Percentiles rank a stretch among this genome's conserved stretches.
Evolutionary conservation across 73 alveolate species (phyloP).

Genomic region (Paramecium bursaria): DNA sequence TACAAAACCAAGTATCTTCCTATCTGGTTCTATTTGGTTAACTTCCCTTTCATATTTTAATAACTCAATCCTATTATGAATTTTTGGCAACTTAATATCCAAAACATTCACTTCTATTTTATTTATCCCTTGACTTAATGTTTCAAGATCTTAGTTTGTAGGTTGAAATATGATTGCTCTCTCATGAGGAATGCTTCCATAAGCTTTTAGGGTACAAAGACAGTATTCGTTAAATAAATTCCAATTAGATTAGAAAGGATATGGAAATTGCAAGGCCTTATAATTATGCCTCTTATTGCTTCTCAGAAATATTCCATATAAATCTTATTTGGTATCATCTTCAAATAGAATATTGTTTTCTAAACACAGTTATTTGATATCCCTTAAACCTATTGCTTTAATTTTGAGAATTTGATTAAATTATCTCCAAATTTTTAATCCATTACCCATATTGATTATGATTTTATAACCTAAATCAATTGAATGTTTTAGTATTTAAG

Average conservation of each 20-base stretch:
- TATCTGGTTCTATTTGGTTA: background rate
- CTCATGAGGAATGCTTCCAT: background rate
- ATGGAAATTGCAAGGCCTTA: slow-evolving; percentile 51
- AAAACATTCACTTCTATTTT: background rate
- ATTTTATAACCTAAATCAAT: slow-evolving; percentile 63
- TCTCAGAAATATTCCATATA: background rate
- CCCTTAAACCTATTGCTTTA: slow-evolving; percentile 67
- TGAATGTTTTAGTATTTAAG: background rate
- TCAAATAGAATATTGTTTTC: slow-evolving; percentile 20
- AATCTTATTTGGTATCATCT: slow-evolving; percentile 38
- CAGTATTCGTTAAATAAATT: background rate
- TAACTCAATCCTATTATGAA: background rate
- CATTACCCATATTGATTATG: slow-evolving; percentile 17
- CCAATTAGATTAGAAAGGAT: slow-evolving; percentile 65
- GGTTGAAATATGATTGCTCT: slow-evolving; percentile 24
- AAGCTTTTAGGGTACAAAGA: background rate
- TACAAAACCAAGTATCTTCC: slow-evolving; percentile 10
- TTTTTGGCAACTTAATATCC: background rate
- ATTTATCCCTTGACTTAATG: background rate
- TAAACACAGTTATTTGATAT: slow-evolving; percentile 21
- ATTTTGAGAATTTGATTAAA: slow-evolving; percentile 3
- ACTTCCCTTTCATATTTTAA: slow-evolving; percentile 1
- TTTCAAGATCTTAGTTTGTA: background rate
- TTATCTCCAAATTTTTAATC: slow-evolving; percentile 60
- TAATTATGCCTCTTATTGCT: slow-evolving; percentile 50